phyloP scores from a whole-genome alignment of 352 stramenopile genomes.

The Globisporangium nodosum region DNA sequence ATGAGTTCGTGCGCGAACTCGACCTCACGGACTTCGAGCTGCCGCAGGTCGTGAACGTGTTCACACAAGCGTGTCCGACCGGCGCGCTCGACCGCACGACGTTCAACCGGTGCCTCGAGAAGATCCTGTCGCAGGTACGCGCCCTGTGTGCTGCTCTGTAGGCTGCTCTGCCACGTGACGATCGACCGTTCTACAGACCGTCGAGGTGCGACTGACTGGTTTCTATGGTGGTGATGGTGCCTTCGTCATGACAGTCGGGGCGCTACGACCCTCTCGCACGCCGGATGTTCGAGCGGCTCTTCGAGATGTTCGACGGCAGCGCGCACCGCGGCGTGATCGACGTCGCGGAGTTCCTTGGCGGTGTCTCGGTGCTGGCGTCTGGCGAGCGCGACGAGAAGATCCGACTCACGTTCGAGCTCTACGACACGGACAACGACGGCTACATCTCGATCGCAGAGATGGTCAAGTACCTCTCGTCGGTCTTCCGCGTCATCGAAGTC shows the following conservation, averaged over 20 bases:
- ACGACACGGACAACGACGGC: slow-evolving; percentile 77
- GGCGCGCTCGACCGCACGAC: slow-evolving; percentile 62
- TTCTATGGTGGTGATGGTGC: background rate
- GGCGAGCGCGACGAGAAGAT: slow-evolving; percentile 85
- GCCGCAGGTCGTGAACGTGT: slow-evolving; percentile 77
- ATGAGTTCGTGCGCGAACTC: slow-evolving; percentile 44
- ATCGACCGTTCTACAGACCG: background rate
- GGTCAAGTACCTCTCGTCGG: slow-evolving; percentile 80
- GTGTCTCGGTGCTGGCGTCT: slow-evolving; percentile 74
- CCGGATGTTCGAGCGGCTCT: slow-evolving; percentile 76
- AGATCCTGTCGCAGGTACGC: slow-evolving; percentile 68
- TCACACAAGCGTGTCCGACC: slow-evolving; percentile 70
- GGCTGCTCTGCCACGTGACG: no score
- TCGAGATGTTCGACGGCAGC: slow-evolving; percentile 68
- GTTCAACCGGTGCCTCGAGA: slow-evolving; percentile 69
- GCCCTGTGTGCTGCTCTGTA: background rate
- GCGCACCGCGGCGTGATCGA: slow-evolving; percentile 52
- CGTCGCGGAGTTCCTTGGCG: slow-evolving; percentile 74
- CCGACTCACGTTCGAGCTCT: slow-evolving; percentile 79
- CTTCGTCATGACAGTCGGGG: slow-evolving; percentile 22
- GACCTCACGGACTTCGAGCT: slow-evolving; percentile 83
- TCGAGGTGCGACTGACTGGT: background rate
- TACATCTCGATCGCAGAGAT: slow-evolving; percentile 84
- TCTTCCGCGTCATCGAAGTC: slow-evolving; percentile 78
- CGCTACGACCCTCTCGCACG: slow-evolving; percentile 65